Evolutionary conservation across 202 grass and related monocot species (phyloP).

Genomic region (Panicum hallii): DNA sequence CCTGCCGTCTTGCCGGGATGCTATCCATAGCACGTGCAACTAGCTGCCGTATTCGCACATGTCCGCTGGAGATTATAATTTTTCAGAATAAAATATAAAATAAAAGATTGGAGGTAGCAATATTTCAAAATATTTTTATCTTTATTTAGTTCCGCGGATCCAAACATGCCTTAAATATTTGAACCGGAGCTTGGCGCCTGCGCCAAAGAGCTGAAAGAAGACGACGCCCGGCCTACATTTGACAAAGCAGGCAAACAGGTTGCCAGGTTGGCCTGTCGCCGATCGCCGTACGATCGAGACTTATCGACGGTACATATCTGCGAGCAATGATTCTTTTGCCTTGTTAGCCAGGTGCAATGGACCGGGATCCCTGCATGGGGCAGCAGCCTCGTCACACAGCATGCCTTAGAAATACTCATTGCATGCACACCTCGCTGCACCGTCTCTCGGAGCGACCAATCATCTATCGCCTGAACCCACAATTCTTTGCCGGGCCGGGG

Average conservation of each 20-base stretch:
- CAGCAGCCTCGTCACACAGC: not conserved
- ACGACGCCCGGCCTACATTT: not conserved
- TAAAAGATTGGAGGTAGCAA: no score
- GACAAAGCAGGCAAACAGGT: not conserved
- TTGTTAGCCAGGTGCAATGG: conserved; percentile 36
- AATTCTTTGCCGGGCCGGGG: not conserved
- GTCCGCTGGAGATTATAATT: no score
- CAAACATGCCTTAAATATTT: not conserved
- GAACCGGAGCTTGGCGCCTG: not conserved
- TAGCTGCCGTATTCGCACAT: no score
- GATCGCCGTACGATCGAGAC: conserved; percentile 26
- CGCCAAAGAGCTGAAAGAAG: not conserved
- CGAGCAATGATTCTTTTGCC: conserved; percentile 11
- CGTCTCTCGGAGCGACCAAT: not conserved
- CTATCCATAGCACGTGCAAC: no score
- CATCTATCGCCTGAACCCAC: not conserved
- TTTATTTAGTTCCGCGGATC: no score
- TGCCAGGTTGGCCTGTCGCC: not conserved
- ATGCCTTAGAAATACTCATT: not conserved
- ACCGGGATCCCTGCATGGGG: not conserved
- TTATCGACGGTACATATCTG: not conserved
- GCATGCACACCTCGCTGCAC: not conserved
- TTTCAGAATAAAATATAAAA: no score
- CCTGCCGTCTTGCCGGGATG: no score
- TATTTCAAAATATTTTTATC: no score